Evolutionary conservation across 2,329 filamentous ascomycete genomes (phyloP).

Genomic region (Ciborinia camelliae): DNA sequence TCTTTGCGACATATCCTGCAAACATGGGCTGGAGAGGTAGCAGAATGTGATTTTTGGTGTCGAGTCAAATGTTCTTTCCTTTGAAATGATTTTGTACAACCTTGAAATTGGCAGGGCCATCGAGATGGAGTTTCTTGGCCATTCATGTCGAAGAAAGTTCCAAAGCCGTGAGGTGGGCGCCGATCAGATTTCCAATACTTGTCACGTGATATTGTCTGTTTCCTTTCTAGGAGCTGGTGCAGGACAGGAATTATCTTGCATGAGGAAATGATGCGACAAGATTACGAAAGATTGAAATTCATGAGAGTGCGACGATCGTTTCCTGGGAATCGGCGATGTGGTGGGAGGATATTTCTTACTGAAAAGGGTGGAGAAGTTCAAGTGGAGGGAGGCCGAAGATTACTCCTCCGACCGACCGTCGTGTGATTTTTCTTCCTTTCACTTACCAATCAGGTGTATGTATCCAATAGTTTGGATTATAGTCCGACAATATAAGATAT

Average conservation of each 20-base stretch:
- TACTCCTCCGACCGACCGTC: too few species aligned
- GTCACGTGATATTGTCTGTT: background rate
- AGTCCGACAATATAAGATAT: too few species aligned
- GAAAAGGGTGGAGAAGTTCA: background rate
- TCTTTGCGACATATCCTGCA: constrained; percentile 29
- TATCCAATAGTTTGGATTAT: too few species aligned
- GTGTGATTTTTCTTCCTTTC: too few species aligned
- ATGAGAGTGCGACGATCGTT: too few species aligned
- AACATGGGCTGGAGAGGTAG: constrained; percentile 17
- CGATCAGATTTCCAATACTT: background rate
- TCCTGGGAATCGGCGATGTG: background rate
- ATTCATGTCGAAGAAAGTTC: background rate
- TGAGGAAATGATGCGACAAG: background rate
- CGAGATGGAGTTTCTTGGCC: background rate
- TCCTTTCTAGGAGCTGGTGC: background rate
- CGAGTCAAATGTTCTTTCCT: constrained; percentile 34
- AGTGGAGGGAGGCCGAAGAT: too few species aligned
- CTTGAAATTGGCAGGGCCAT: constrained; percentile 24
- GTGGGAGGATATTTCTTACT: background rate
- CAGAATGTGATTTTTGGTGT: constrained; percentile 29
- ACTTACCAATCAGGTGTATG: too few species aligned
- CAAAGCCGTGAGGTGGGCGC: background rate
- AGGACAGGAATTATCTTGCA: background rate
- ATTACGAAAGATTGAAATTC: background rate
- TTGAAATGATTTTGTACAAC: constrained; percentile 30